phyloP scores from a whole-genome alignment of 192 early-diverging fungal species.

The Chytriomyces sp. region DNA sequence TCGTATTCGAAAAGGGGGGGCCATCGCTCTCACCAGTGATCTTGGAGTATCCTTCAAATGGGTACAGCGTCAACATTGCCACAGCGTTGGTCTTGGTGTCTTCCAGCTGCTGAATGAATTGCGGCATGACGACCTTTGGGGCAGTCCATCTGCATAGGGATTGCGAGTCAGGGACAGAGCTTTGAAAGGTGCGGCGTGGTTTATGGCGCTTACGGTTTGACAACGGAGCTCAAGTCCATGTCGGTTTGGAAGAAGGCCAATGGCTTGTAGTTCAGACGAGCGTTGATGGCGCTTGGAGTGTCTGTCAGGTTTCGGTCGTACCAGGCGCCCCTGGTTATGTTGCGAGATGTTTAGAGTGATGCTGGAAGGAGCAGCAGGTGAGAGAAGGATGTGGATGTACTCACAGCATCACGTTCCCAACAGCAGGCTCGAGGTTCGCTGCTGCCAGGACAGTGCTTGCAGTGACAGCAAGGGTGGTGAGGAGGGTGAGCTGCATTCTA shows the following conservation, averaged over 20 bases:
- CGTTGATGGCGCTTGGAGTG: constrained; percentile 22
- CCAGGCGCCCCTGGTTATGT: constrained; percentile 25
- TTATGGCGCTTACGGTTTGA: constrained; percentile 23
- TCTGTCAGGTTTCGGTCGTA: constrained; percentile 25
- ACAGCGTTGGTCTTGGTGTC: constrained; percentile 46
- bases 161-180: not conserved
- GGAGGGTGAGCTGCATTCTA: too few species aligned
- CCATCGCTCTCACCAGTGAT: constrained; percentile 37
- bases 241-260: constrained; percentile 34
- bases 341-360: not conserved
- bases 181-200: not conserved
- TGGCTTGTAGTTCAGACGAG: constrained; percentile 20
- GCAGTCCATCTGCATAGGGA: not conserved
- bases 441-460: not conserved
- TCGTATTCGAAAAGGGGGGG: not conserved
- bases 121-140: not conserved
- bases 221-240: constrained; percentile 26
- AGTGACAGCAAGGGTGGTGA: not conserved
- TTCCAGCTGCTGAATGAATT: constrained; percentile 37
- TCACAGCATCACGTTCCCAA: not conserved
- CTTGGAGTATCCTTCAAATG: constrained; percentile 34
- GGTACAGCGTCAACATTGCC: constrained; percentile 50
- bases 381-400: not conserved
- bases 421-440: not conserved
- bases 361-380: not conserved